These are phyloP conservation scores for Phaffomyces antillensis DNA, from an alignment of 805 yeast genomes.

Conservation along the genomic window DNA sequence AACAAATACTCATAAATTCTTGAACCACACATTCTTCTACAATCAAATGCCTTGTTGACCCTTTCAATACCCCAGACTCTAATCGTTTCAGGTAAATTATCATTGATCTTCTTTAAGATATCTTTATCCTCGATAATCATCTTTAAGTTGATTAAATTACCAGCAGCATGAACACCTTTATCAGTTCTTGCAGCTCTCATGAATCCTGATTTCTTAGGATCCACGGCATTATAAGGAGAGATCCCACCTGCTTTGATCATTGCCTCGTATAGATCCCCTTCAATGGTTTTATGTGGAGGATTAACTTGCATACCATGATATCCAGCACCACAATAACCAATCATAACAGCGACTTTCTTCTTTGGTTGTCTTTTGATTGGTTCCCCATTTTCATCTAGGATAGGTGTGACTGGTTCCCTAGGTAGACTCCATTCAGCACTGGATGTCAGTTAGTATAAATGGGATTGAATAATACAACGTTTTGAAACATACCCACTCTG, in stretches of 20 bases:
- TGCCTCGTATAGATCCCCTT: conserved; percentile 80
- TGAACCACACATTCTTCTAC: conserved; percentile 93
- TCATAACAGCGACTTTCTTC: conserved; percentile 80
- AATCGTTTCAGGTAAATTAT: conserved; percentile 72
- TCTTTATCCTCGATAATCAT: conserved; percentile 78
- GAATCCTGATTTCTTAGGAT: conserved; percentile 80
- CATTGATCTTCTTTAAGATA: conserved; percentile 60
- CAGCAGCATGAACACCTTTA: conserved; percentile 97
- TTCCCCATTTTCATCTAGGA: conserved; percentile 55
- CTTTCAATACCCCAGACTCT: conserved; percentile 91
- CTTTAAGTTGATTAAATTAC: conserved; percentile 80
- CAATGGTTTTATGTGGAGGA: conserved; percentile 84
- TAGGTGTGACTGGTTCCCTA: conserved; percentile 17
- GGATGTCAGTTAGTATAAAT: conserved; percentile 6
- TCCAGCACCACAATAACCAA: conserved; percentile 95
- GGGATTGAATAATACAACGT: neutral
- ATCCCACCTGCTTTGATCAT: conserved; percentile 83
- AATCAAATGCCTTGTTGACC: conserved; percentile 85
- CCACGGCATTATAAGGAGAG: conserved; percentile 78
- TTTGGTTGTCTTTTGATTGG: conserved; percentile 70
- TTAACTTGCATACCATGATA: conserved; percentile 95
- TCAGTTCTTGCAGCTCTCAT: conserved; percentile 87
- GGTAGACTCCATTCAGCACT: conserved; percentile 13
- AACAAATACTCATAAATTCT: conserved; percentile 89
- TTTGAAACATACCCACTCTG: conserved; percentile 23